Evolutionary conservation across 768 basidiomycete genomes (phyloP).

Genomic region (Mycena filopes): DNA sequence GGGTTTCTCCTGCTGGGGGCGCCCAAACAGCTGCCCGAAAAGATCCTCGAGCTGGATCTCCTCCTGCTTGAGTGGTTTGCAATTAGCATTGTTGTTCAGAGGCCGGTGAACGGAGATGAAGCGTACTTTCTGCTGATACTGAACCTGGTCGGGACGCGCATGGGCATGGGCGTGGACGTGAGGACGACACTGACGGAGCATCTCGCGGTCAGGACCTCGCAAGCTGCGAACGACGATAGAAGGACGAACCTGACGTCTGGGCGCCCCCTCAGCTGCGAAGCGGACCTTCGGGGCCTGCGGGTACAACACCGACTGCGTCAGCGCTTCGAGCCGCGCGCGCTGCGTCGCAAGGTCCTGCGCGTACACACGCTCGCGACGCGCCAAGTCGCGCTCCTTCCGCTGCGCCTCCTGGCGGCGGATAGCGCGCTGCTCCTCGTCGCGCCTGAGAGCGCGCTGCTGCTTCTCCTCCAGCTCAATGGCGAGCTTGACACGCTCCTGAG

Average conservation of each 20-base stretch:
- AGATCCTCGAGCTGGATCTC: conserved; percentile 1
- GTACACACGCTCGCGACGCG: too few species aligned
- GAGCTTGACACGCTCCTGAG: conserved; percentile 26
- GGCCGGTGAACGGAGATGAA: neutral
- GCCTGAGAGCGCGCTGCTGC: conserved; percentile 23
- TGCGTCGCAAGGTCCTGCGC: conserved; percentile 29
- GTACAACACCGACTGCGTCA: conserved; percentile 10
- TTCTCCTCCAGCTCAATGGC: conserved; percentile 29
- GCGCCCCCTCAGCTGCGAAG: too few species aligned
- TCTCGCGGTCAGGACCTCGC: neutral
- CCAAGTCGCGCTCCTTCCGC: too few species aligned
- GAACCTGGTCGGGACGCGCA: neutral
- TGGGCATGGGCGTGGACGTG: too few species aligned
- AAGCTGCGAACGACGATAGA: neutral
- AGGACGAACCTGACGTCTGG: conserved; percentile 17
- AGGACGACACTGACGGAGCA: conserved; percentile 2
- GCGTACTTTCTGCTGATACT: conserved; percentile 19
- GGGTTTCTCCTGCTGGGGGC: neutral
- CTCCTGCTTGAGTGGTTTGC: neutral
- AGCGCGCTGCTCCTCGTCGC: conserved; percentile 19
- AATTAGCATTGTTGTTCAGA: neutral
- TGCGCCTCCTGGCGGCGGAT: conserved; percentile 27
- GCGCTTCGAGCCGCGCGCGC: conserved; percentile 15
- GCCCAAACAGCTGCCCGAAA: conserved; percentile 15
- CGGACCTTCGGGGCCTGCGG: neutral